phyloP scores from a whole-genome alignment of 495 filamentous ascomycete genomes.

The Cladorrhinum samala region DNA sequence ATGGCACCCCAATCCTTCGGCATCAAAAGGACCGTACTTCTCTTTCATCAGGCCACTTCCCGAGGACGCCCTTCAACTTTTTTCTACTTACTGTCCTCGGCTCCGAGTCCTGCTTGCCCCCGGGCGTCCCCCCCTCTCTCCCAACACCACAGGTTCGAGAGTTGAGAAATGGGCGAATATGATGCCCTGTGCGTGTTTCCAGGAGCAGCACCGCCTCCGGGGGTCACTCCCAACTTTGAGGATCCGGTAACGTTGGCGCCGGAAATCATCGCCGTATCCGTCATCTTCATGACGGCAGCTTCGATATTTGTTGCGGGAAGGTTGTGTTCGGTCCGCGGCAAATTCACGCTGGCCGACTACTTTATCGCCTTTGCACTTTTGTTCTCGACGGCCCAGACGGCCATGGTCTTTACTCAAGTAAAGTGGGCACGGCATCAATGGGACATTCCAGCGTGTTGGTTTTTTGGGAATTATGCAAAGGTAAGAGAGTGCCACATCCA shows the following conservation, averaged over 20 bases:
- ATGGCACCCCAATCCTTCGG: no score
- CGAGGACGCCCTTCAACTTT: no score
- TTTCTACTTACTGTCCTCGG: no score
- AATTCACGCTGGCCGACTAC: not conserved
- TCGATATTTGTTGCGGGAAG: not conserved
- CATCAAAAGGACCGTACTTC: no score
- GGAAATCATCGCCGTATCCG: not conserved
- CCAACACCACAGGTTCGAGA: no score
- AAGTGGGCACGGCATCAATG: constrained; percentile 6
- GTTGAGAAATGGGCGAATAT: not conserved
- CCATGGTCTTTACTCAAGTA: not conserved
- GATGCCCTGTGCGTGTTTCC: not conserved
- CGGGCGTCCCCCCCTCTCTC: no score
- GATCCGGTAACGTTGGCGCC: not conserved
- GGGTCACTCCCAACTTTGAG: not conserved
- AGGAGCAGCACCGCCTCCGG: no score
- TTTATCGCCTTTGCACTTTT: not conserved
- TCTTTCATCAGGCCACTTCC: no score
- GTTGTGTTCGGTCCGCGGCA: not conserved
- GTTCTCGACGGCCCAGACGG: not conserved
- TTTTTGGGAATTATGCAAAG: not conserved
- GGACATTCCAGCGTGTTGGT: constrained; percentile 5
- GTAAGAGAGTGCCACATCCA: not conserved
- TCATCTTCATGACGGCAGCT: not conserved
- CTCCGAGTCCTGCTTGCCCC: no score